Percentiles rank a stretch among this genome's conserved stretches.
These are phyloP conservation scores for Cyclospora cayetanensis DNA, from an alignment of 169 alveolate species.

Conservation along the genomic window DNA sequence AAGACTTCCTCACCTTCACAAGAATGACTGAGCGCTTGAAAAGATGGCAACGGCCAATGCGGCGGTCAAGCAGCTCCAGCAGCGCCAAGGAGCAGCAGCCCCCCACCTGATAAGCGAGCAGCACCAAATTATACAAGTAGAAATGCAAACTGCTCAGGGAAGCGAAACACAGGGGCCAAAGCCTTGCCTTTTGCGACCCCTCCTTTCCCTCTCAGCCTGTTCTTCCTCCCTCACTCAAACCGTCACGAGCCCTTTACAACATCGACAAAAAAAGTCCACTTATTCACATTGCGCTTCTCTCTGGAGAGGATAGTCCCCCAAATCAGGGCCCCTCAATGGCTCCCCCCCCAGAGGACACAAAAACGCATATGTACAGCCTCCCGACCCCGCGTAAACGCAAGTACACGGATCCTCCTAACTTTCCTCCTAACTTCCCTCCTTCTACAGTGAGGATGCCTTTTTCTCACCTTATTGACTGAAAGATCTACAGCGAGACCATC, in stretches of 20 bases:
- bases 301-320: too few relatives aligned
- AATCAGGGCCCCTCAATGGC: too few relatives aligned
- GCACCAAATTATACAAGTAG: conserved; percentile 1
- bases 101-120: conserved; percentile 69
- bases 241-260: too few relatives aligned
- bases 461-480: conserved; percentile 72
- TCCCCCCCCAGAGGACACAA: too few relatives aligned
- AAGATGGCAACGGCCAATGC: conserved; percentile 70
- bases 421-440: too few relatives aligned
- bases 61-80: conserved; percentile 71
- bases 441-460: too few relatives aligned
- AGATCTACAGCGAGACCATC: conserved; percentile 72
- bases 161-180: neutral
- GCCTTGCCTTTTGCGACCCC: neutral
- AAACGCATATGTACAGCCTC: too few relatives aligned
- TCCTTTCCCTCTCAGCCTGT: neutral
- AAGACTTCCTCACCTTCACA: conserved; percentile 69
- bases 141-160: neutral
- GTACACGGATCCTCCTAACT: too few relatives aligned
- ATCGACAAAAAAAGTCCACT: too few relatives aligned
- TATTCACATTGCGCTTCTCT: too few relatives aligned
- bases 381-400: too few relatives aligned
- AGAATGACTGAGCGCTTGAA: conserved; percentile 74
- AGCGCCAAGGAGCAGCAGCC: conserved; percentile 75
- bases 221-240: too few relatives aligned